Evolutionary conservation across 176 grass and related monocot genomes (phyloP), one percentile per base, ranked within the genome.

Genomic region (Aegilops tauschii): DNA sequence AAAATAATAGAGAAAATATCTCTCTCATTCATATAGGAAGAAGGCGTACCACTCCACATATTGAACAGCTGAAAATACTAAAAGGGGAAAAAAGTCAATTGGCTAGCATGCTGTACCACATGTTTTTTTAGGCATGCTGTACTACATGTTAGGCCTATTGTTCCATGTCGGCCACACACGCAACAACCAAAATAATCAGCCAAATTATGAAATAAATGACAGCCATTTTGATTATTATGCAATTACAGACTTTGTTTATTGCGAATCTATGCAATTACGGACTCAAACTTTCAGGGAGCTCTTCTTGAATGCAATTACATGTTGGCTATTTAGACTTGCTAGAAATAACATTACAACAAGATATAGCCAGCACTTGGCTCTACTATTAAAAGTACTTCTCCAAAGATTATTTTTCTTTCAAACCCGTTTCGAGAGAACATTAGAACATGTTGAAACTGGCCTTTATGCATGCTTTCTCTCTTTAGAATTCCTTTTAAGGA

Each of bases 101-200:
- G 20, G 64, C 34, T 49, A 58, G 68, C 78, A 68, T 34, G 28
- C 27, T 69, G 44, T 37, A 65, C 50, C 16, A 18, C 50, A 50
- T 50, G 47, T 13, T 49, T 4, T 49, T 49, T 14, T 49, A 49
- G 45, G 45, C 45, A 49, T 49, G 45, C 12, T 49, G 45, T 49
- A 49, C 45, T 14, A 49, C 76, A 85, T 80, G 82, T 80, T 85
- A 89, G 40, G 76, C 42, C 82, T 79, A 79, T n/a, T 45, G 73
- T 83, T 42, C 2, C 44, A 59, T 87, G 88, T 82, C 63, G 88
- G 63, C 72, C 72, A 89, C 77, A 85, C 73, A 76, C 29, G 73
- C 12, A 34, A 68, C 61, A 61, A 3, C n/a, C 42, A 28, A 13
- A 66, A 71, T 12, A 1, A 77, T 50, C 34, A 20, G 25, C 50